Evolutionary conservation across 169 alveolate genomes (phyloP).

Genomic region (Cystoisospora suis): DNA sequence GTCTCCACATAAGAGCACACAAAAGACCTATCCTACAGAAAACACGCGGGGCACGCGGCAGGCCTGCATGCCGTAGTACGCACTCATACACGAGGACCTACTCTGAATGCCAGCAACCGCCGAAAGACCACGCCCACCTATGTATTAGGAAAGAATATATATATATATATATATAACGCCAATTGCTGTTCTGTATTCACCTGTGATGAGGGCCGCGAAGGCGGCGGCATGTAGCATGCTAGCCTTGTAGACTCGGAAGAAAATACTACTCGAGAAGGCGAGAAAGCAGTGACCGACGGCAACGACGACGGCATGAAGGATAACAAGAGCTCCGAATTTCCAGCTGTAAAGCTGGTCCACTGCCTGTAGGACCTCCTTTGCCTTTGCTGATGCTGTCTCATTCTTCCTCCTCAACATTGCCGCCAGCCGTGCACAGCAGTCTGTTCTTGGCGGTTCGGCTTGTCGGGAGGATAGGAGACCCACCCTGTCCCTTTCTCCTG

Average conservation of each 20-base stretch:
- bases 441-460: no score
- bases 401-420: background rate
- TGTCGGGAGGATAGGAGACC: background rate
- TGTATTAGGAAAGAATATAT: no score
- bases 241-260: background rate
- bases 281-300: constrained; percentile 30
- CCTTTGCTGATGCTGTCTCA: background rate
- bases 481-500: background rate
- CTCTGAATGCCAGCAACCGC: no score
- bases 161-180: background rate
- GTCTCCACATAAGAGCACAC: no score
- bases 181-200: no score
- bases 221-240: background rate
- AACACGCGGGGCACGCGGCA: no score
- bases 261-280: background rate
- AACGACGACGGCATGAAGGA: background rate
- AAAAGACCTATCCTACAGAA: no score
- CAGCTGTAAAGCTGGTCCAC: background rate
- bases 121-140: no score
- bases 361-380: background rate
- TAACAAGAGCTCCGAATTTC: background rate
- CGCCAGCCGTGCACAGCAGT: no score
- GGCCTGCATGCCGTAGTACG: no score
- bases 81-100: no score
- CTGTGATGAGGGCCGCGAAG: constrained; percentile 6